These are phyloP conservation scores for Trichocladium uniseriatum DNA, from an alignment of 495 filamentous ascomycete genomes.

Conservation along the genomic window DNA sequence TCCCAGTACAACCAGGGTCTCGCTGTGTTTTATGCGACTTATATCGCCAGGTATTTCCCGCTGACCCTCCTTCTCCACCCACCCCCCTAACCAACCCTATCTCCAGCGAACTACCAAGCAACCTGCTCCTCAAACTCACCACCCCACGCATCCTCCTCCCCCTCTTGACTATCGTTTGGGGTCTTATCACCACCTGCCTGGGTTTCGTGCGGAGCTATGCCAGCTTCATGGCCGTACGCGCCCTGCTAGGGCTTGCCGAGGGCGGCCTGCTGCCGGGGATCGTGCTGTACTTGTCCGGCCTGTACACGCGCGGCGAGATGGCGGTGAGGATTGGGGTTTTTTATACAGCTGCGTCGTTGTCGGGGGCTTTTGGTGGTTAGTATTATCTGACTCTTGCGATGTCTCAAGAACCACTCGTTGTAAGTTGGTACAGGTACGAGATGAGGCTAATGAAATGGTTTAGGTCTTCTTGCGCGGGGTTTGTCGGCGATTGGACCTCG, in stretches of 20 bases:
- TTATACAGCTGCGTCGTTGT: conserved; percentile 46
- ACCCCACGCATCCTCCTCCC: conserved; percentile 53
- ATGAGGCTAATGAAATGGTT: too few species aligned
- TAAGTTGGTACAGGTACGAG: too few species aligned
- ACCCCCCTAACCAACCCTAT: too few species aligned
- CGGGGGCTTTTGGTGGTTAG: conserved; percentile 50
- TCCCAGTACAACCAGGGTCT: conserved; percentile 60
- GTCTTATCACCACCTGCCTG: conserved; percentile 51
- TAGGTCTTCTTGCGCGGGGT: too few species aligned
- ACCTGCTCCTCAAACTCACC: conserved; percentile 70
- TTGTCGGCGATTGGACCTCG: too few species aligned
- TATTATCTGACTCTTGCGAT: too few species aligned
- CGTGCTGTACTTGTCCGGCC: conserved; percentile 40
- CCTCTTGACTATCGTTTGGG: conserved; percentile 48
- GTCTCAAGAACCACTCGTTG: too few species aligned
- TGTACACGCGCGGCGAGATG: conserved; percentile 42
- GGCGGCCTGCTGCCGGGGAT: conserved; percentile 44
- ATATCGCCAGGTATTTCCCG: too few species aligned
- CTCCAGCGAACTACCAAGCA: conserved; percentile 74
- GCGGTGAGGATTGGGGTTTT: conserved; percentile 46
- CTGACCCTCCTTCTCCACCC: too few species aligned
- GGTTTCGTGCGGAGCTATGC: conserved; percentile 66
- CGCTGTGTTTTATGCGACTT: too few species aligned
- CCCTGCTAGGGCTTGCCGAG: conserved; percentile 58
- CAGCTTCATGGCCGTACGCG: conserved; percentile 67